Evolutionary conservation across 805 yeast species (phyloP).

Genomic region (Metschnikowia aberdeeniae): DNA sequence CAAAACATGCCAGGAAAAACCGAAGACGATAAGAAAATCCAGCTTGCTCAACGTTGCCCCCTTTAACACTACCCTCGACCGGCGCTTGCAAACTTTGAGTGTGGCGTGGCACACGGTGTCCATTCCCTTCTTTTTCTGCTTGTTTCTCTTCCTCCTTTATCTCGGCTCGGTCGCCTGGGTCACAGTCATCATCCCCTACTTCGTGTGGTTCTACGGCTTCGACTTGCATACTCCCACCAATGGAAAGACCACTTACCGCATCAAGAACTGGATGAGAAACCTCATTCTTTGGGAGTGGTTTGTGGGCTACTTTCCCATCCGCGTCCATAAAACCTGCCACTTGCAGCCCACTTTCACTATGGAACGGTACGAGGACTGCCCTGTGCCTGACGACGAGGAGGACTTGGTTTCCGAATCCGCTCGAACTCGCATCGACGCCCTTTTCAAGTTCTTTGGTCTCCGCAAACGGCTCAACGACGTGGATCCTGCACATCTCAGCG

Average conservation of each 20-base stretch:
- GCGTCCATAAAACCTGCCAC: conserved; percentile 60
- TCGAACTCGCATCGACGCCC: conserved; percentile 31
- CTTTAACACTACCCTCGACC: conserved; percentile 47
- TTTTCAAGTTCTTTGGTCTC: conserved; percentile 35
- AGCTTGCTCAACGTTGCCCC: conserved; percentile 46
- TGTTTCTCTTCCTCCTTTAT: conserved; percentile 48
- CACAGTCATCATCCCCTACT: conserved; percentile 55
- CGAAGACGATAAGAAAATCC: conserved; percentile 2
- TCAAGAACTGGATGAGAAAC: conserved; percentile 54
- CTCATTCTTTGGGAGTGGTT: conserved; percentile 65
- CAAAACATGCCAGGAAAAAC: not conserved
- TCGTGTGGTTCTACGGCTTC: conserved; percentile 47
- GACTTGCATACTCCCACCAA: conserved; percentile 69
- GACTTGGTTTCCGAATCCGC: conserved; percentile 39
- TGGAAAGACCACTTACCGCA: conserved; percentile 61
- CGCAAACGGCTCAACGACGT: conserved; percentile 34
- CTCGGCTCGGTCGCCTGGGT: conserved; percentile 67
- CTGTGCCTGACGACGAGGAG: conserved; percentile 33
- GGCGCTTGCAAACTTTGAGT: conserved; percentile 63
- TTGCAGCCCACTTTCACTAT: conserved; percentile 68
- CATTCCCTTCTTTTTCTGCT: conserved; percentile 53
- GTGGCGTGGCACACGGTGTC: conserved; percentile 72
- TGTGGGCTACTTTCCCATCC: conserved; percentile 76
- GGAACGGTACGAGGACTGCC: conserved; percentile 23
- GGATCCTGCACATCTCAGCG: conserved; percentile 13